Percentiles rank a stretch among this genome's conserved stretches.
phyloP scores from a whole-genome alignment of 1,139 yeast genomes.

The Suhomyces anneliseae region DNA sequence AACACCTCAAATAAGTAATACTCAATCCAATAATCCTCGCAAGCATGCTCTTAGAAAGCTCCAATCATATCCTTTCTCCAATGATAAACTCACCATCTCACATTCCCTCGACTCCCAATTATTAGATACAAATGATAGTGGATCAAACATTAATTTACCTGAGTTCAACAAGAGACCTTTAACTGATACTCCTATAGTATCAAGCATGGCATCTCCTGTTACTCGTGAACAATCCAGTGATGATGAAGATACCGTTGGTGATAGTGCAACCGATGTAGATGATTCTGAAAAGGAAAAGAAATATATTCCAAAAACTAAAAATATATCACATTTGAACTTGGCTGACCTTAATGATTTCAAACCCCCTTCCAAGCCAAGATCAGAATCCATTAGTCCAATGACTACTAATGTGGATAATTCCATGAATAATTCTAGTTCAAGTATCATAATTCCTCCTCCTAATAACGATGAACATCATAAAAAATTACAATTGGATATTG shows the following conservation, averaged over 20 bases:
- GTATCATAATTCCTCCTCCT: slow-evolving; percentile 9
- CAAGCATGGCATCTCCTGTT: slow-evolving; percentile 55
- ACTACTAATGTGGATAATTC: slow-evolving; percentile 8
- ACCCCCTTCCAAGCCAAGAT: background rate
- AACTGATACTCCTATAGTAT: slow-evolving; percentile 69
- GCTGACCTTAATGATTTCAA: slow-evolving; percentile 27
- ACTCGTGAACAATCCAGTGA: slow-evolving; percentile 34
- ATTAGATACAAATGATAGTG: slow-evolving; percentile 2
- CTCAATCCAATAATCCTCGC: slow-evolving; percentile 5
- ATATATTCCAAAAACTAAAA: slow-evolving; percentile 28
- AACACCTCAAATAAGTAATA: slow-evolving; percentile 12
- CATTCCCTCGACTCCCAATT: slow-evolving; percentile 33
- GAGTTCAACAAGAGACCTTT: slow-evolving; percentile 68
- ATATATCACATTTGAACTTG: slow-evolving; percentile 45
- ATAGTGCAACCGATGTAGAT: background rate
- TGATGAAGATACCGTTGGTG: slow-evolving; percentile 11
- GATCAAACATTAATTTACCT: slow-evolving; percentile 37
- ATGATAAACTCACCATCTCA: slow-evolving; percentile 16
- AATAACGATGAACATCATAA: slow-evolving; percentile 13
- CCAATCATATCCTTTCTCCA: slow-evolving; percentile 18
- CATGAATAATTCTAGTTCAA: slow-evolving; percentile 2
- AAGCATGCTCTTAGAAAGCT: slow-evolving; percentile 15
- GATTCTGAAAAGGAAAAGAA: slow-evolving; percentile 12
- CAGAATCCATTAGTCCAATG: slow-evolving; percentile 17
- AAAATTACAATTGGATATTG: slow-evolving; percentile 14